A percentile compares a stretch with the other conserved stretches of the same genome.
These are phyloP conservation scores for Cornus florida DNA, from an alignment of 148 eudicot species.

Conservation along the genomic window DNA sequence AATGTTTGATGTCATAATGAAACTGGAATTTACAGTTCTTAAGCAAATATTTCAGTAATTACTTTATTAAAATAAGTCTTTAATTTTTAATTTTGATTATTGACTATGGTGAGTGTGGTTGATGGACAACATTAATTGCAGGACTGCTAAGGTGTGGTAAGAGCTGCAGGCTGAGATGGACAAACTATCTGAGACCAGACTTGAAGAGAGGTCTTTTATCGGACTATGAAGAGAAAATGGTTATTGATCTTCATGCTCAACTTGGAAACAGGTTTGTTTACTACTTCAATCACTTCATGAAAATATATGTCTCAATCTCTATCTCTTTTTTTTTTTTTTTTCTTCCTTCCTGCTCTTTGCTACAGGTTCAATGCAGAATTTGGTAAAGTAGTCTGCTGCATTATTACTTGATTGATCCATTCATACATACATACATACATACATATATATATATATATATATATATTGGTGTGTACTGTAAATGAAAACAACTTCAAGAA, in stretches of 20 bases:
- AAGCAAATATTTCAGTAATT: not conserved
- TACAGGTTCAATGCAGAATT: not conserved
- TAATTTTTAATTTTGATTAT: not conserved
- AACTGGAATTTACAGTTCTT: not conserved
- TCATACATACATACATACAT: no score
- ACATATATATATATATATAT: no score
- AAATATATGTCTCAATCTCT: no score
- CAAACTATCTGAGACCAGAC: constrained; percentile 56
- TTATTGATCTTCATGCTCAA: constrained; percentile 58
- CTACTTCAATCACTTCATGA: no score
- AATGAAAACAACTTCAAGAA: not conserved
- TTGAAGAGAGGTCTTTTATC: constrained; percentile 51
- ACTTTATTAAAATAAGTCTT: no score
- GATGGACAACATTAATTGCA: constrained; percentile 11
- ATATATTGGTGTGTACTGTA: no score
- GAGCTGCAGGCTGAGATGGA: constrained; percentile 62
- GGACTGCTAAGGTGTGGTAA: constrained; percentile 57
- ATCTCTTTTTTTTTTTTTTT: not conserved
- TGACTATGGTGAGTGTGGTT: not conserved
- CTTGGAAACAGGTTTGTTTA: constrained; percentile 52
- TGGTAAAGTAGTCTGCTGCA: not conserved
- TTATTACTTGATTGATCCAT: not conserved
- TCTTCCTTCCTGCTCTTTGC: not conserved
- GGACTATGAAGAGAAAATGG: constrained; percentile 52
- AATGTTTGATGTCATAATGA: not conserved